A percentile compares a stretch with the other conserved stretches of the same genome.
These are phyloP conservation scores for Periconia sp. DNA, from an alignment of 2,329 filamentous ascomycete species.

Conservation along the genomic window DNA sequence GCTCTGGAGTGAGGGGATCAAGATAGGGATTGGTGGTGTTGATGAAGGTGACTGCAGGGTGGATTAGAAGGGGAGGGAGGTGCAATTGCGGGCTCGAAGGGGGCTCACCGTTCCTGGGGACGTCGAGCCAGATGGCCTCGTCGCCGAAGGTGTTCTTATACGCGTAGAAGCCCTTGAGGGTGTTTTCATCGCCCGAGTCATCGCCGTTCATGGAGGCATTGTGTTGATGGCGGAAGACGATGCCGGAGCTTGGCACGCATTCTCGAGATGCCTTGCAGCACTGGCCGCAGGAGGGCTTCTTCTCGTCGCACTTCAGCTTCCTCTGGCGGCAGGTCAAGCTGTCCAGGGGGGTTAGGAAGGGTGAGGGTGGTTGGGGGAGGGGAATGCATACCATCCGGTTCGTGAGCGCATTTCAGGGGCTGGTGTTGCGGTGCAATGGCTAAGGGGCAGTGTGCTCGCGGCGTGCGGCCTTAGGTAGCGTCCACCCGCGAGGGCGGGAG, in stretches of 20 bases:
- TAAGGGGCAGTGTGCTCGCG: conserved; percentile 20
- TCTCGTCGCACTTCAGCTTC: conserved; percentile 71
- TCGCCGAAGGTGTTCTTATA: conserved; percentile 70
- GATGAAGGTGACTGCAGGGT: conserved; percentile 62
- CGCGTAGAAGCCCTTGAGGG: conserved; percentile 67
- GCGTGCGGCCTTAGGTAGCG: conserved; percentile 28
- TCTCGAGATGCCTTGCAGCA: conserved; percentile 66
- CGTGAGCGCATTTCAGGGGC: conserved; percentile 43
- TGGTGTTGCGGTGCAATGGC: conserved; percentile 20
- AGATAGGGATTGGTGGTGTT: conserved; percentile 68
- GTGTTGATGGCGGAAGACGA: conserved; percentile 72
- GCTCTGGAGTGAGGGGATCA: conserved; percentile 50
- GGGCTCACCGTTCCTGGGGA: conserved; percentile 62
- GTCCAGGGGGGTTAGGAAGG: conserved; percentile 11
- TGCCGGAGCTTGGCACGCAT: conserved; percentile 66
- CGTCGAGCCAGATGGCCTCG: conserved; percentile 66
- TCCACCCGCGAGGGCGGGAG: conserved; percentile 30
- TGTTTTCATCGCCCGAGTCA: conserved; percentile 50
- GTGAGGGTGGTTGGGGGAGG: neutral
- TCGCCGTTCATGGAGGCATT: conserved; percentile 71
- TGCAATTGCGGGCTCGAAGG: neutral
- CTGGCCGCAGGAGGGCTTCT: conserved; percentile 65
- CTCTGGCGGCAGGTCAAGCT: conserved; percentile 62
- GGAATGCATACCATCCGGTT: conserved; percentile 45
- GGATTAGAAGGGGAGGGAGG: conserved; percentile 13